phyloP scores from a whole-genome alignment of 768 basidiomycete genomes.

The Pleurotus djamor region DNA sequence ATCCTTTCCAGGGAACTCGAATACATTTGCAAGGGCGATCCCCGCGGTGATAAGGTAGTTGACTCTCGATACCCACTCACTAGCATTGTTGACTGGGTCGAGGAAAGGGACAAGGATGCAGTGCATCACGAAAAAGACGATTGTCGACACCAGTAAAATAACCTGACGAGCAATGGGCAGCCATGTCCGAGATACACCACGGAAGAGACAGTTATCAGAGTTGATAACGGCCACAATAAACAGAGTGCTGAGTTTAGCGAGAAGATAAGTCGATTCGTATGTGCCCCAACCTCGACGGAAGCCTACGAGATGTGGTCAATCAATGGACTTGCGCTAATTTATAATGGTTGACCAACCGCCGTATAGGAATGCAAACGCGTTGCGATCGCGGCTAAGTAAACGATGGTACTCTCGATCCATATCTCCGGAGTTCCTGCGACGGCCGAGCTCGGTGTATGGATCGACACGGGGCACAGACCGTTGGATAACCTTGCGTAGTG shows the following conservation, averaged over 20 bases:
- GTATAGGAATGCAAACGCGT: slow-evolving; percentile 73
- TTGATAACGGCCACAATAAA: slow-evolving; percentile 65
- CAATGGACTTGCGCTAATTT: not conserved
- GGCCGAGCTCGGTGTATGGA: slow-evolving; percentile 69
- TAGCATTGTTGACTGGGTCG: slow-evolving; percentile 71
- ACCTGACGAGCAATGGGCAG: slow-evolving; percentile 61
- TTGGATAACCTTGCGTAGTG: slow-evolving; percentile 53
- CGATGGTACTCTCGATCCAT: slow-evolving; percentile 73
- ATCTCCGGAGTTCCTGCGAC: slow-evolving; percentile 49
- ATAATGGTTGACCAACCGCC: slow-evolving; percentile 40
- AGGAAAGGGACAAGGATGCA: slow-evolving; percentile 62
- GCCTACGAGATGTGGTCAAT: slow-evolving; percentile 31
- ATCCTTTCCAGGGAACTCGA: slow-evolving; percentile 51
- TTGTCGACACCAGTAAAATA: slow-evolving; percentile 52
- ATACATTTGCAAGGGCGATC: slow-evolving; percentile 60
- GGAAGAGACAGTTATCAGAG: slow-evolving; percentile 73
- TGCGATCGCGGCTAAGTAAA: slow-evolving; percentile 57
- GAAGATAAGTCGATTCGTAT: slow-evolving; percentile 63
- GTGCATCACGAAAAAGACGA: slow-evolving; percentile 61
- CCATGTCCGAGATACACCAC: slow-evolving; percentile 43
- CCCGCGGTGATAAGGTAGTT: slow-evolving; percentile 68
- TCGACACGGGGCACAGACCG: slow-evolving; percentile 64
- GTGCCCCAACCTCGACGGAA: slow-evolving; percentile 71
- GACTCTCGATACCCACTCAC: slow-evolving; percentile 70
- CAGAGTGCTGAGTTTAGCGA: slow-evolving; percentile 68